phyloP scores from a whole-genome alignment of 2,329 filamentous ascomycete species.

The Blastomyces parvus region DNA sequence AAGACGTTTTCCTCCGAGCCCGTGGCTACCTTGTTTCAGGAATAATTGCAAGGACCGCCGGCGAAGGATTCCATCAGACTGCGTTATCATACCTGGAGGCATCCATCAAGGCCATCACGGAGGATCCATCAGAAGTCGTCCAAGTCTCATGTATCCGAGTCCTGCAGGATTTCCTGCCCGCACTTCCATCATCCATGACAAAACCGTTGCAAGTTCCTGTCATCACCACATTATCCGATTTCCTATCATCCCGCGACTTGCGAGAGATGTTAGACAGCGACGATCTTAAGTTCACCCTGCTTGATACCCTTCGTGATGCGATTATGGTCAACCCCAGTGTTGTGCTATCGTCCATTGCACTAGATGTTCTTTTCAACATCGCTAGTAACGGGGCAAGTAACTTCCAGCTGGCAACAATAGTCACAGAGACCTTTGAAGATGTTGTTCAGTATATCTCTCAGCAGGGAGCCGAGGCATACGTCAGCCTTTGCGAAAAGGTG shows the following conservation, averaged over 20 bases:
- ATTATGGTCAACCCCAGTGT: conserved; percentile 71
- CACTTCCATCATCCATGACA: conserved; percentile 42
- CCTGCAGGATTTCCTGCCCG: conserved; percentile 57
- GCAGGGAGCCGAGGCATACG: conserved; percentile 57
- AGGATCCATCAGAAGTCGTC: conserved; percentile 75
- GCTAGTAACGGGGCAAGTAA: conserved; percentile 82
- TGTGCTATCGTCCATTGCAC: conserved; percentile 60
- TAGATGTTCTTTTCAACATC: conserved; percentile 76
- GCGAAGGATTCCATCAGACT: conserved; percentile 41
- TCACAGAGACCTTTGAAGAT: conserved; percentile 86
- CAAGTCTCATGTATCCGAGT: conserved; percentile 86
- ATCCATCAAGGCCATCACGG: conserved; percentile 63
- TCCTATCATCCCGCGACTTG: conserved; percentile 69
- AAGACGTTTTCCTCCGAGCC: conserved; percentile 70
- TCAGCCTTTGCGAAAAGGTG: conserved; percentile 72
- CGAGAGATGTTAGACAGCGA: conserved; percentile 79
- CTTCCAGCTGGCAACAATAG: conserved; percentile 80
- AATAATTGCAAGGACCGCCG: conserved; percentile 61
- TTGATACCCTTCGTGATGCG: conserved; percentile 73
- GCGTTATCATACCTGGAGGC: conserved; percentile 41
- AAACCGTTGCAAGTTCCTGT: conserved; percentile 52
- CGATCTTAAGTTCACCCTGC: conserved; percentile 80
- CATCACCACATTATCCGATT: conserved; percentile 55
- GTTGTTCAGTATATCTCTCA: conserved; percentile 62
- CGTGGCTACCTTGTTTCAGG: conserved; percentile 82